phyloP scores from a whole-genome alignment of 2,329 filamentous ascomycete genomes.

The Rhynchosporium agropyri region DNA sequence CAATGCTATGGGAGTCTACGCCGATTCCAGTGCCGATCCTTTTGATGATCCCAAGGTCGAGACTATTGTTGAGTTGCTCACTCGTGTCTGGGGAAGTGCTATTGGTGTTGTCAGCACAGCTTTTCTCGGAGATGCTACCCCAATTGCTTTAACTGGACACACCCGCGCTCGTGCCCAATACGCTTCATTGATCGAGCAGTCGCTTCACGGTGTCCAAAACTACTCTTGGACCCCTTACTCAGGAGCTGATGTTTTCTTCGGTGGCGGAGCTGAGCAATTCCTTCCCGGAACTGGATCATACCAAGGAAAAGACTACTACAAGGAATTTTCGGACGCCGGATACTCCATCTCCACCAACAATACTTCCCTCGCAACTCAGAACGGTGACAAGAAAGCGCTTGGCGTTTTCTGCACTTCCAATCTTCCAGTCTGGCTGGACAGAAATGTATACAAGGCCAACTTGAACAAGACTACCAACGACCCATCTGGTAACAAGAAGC shows the following conservation, averaged over 20 bases:
- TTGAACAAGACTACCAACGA: conserved; percentile 67
- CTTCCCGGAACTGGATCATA: conserved; percentile 65
- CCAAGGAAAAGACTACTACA: conserved; percentile 76
- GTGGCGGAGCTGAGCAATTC: conserved; percentile 83
- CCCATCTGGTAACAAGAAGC: conserved; percentile 63
- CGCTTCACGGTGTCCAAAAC: conserved; percentile 74
- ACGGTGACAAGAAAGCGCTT: conserved; percentile 65
- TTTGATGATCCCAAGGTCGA: conserved; percentile 89
- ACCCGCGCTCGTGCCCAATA: conserved; percentile 71
- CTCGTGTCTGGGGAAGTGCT: conserved; percentile 65
- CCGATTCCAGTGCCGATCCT: conserved; percentile 70
- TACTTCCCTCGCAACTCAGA: conserved; percentile 63
- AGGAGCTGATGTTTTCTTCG: conserved; percentile 81
- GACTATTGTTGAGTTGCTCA: conserved; percentile 77
- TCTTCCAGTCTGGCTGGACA: conserved; percentile 84
- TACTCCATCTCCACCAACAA: conserved; percentile 76
- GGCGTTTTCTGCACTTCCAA: conserved; percentile 77
- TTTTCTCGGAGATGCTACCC: conserved; percentile 79
- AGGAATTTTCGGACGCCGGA: conserved; percentile 68
- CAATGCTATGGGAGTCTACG: conserved; percentile 79
- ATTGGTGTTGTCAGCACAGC: conserved; percentile 76
- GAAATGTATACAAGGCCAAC: conserved; percentile 77
- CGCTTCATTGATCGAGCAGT: conserved; percentile 73
- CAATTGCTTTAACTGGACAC: conserved; percentile 73
- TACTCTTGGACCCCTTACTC: conserved; percentile 77